Evolutionary conservation across 2,329 filamentous ascomycete species (phyloP).

Genomic region (Dothistroma septosporum): DNA sequence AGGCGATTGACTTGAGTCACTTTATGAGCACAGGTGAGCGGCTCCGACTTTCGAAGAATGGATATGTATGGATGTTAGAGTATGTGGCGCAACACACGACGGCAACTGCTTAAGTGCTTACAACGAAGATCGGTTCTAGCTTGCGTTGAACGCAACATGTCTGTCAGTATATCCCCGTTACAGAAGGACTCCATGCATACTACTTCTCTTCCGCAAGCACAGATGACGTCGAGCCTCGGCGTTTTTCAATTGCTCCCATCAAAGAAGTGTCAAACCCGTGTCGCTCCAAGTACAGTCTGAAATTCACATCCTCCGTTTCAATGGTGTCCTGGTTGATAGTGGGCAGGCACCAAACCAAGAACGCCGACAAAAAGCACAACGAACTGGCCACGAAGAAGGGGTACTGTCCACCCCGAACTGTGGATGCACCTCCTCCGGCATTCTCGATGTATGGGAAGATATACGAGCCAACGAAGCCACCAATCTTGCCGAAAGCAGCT

Average conservation of each 20-base stretch:
- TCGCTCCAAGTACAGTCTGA: too few species aligned
- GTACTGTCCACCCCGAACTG: conserved; percentile 63
- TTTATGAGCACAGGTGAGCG: not conserved
- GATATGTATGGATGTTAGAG: not conserved
- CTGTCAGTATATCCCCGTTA: too few species aligned
- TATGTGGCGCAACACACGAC: not conserved
- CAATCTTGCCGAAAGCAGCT: conserved; percentile 67
- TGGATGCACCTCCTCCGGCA: conserved; percentile 50
- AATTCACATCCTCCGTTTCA: conserved; percentile 60
- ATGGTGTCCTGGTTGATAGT: conserved; percentile 82
- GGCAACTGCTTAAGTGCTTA: not conserved
- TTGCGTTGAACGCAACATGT: too few species aligned
- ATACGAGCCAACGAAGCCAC: conserved; percentile 78
- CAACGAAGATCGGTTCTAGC: not conserved
- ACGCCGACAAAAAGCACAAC: conserved; percentile 71
- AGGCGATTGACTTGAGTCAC: not conserved
- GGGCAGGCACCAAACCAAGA: conserved; percentile 65
- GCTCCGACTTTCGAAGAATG: not conserved
- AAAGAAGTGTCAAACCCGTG: too few species aligned
- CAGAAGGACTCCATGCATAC: not conserved
- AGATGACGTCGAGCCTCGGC: too few species aligned
- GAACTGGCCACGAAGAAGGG: conserved; percentile 82
- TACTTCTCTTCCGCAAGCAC: not conserved
- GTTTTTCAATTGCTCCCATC: too few species aligned
- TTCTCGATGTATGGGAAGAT: conserved; percentile 64